A percentile compares a stretch with the other conserved stretches of the same genome.
These are phyloP conservation scores for Kwoniella heveanensis DNA, from an alignment of 768 basidiomycete species.

Conservation along the genomic window DNA sequence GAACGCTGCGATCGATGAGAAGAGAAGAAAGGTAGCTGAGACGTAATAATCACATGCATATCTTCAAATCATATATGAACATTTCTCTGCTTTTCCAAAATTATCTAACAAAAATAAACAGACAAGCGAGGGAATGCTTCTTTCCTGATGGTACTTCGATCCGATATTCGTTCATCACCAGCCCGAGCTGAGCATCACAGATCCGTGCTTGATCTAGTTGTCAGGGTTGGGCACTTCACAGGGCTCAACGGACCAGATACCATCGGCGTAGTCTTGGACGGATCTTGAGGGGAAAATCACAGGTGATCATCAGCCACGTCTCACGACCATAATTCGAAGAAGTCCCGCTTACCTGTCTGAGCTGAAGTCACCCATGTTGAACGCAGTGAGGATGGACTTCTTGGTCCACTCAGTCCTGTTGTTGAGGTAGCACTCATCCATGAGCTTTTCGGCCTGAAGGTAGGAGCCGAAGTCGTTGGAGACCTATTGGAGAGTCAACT, in stretches of 20 bases:
- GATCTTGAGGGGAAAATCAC: constrained; percentile 55
- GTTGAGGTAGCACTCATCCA: constrained; percentile 77
- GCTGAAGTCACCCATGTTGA: constrained; percentile 93
- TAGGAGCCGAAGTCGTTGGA: constrained; percentile 96
- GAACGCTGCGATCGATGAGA: constrained; percentile 2
- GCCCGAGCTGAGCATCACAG: neutral
- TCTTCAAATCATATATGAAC: neutral
- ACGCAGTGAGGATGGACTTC: constrained; percentile 60
- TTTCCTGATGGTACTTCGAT: neutral
- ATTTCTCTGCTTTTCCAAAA: neutral
- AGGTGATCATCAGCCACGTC: neutral
- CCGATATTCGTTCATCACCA: neutral
- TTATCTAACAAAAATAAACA: neutral
- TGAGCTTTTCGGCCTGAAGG: constrained; percentile 77
- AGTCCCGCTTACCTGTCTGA: constrained; percentile 74
- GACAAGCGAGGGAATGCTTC: neutral
- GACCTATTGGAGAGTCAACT: too few species aligned
- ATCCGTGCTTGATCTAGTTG: neutral
- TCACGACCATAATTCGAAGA: too few species aligned
- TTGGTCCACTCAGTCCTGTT: constrained; percentile 87
- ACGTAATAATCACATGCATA: constrained; percentile 2
- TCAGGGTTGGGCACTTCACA: constrained; percentile 39
- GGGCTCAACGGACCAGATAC: constrained; percentile 43
- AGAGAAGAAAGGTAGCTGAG: neutral
- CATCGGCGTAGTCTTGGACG: constrained; percentile 86